A percentile compares a stretch with the other conserved stretches of the same genome.
phyloP scores from a whole-genome alignment of 2,329 filamentous ascomycete species.

The Monilinia polystroma region DNA sequence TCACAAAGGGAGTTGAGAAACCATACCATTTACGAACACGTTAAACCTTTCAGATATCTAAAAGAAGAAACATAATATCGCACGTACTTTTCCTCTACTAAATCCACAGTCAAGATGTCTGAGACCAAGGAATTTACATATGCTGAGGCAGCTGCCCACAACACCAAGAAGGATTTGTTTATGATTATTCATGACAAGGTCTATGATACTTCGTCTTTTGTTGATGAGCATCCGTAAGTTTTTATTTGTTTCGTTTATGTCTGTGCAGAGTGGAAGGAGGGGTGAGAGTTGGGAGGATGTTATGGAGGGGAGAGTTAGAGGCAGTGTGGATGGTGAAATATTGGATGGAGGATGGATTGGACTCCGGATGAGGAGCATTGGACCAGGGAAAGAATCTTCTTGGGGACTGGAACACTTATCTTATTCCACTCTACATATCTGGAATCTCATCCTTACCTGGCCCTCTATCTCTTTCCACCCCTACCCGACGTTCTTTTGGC shows the following conservation, averaged over 20 bases:
- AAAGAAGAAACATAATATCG: background rate
- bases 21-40: constrained; percentile 9
- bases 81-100: background rate
- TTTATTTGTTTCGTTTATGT: constrained; percentile 19
- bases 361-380: background rate
- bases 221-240: constrained; percentile 92
- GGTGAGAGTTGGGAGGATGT: background rate
- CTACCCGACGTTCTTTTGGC: background rate
- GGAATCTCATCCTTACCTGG: background rate
- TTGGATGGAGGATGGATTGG: background rate
- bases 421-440: background rate
- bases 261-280: constrained; percentile 7
- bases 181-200: constrained; percentile 95
- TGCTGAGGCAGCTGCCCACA: constrained; percentile 80
- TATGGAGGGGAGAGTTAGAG: background rate
- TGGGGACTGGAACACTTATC: background rate
- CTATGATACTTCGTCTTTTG: constrained; percentile 84
- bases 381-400: background rate
- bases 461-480: too few relatives aligned
- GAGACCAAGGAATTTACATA: constrained; percentile 61
- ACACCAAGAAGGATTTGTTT: constrained; percentile 90
- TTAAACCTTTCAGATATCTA: background rate
- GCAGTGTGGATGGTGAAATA: background rate
- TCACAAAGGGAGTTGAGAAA: background rate
- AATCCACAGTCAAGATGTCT: constrained; percentile 45